Evolutionary conservation across 1,139 yeast genomes (phyloP).

Genomic region (Suhomyces anneliseae): DNA sequence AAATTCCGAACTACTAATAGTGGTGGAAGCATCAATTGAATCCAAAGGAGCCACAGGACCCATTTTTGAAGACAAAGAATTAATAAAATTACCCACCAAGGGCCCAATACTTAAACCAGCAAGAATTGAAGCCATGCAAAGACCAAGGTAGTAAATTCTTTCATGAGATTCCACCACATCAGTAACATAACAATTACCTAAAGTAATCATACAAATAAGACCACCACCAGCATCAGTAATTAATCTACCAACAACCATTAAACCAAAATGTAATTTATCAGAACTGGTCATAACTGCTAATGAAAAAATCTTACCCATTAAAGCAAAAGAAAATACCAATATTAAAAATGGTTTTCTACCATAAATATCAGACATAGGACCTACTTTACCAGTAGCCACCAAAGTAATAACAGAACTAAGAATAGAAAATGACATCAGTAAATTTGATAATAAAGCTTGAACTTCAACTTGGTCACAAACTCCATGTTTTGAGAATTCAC

Average conservation of each 20-base stretch:
- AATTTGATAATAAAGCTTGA: slow-evolving; percentile 39
- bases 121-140: slow-evolving; percentile 56
- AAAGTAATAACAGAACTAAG: slow-evolving; percentile 32
- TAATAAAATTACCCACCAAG: slow-evolving; percentile 45
- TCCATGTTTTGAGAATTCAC: slow-evolving; percentile 2
- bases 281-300: slow-evolving; percentile 31
- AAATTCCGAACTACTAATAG: slow-evolving; percentile 22
- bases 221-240: slow-evolving; percentile 60
- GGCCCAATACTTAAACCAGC: slow-evolving; percentile 70
- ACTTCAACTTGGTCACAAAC: slow-evolving; percentile 33
- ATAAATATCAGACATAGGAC: slow-evolving; percentile 61
- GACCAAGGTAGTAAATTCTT: slow-evolving; percentile 57
- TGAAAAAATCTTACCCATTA: slow-evolving; percentile 27
- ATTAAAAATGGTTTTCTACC: slow-evolving; percentile 57
- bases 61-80: slow-evolving; percentile 2
- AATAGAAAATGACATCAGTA: slow-evolving; percentile 31
- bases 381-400: slow-evolving; percentile 49
- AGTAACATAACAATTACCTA: slow-evolving; percentile 60
- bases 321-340: slow-evolving; percentile 21
- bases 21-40: slow-evolving; percentile 2
- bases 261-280: slow-evolving; percentile 32
- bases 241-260: slow-evolving; percentile 37
- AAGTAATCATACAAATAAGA: slow-evolving; percentile 45
- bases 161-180: slow-evolving; percentile 60
- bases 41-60: neutral